Conservation (phyloP, 2,329 filamentous ascomycete genomes). For the Epichloe sylvatica region DNA sequence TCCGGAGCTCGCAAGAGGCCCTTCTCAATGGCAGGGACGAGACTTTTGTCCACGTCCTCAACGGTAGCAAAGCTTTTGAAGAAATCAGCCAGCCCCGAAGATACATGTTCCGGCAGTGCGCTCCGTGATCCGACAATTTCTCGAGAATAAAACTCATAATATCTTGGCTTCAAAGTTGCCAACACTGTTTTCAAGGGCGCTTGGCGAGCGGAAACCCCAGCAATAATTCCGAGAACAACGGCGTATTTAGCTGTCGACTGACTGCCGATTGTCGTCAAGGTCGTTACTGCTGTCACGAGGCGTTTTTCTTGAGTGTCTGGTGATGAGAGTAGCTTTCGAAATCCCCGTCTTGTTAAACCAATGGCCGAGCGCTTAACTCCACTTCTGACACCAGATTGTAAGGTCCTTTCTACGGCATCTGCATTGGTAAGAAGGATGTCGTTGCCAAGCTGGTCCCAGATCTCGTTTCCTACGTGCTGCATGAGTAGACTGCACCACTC, state of each 20-base stretch:
- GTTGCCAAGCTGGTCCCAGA: slow-evolving; percentile 50
- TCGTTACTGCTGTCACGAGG: slow-evolving; percentile 47
- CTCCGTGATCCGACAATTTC: slow-evolving; percentile 72
- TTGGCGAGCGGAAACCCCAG: slow-evolving; percentile 70
- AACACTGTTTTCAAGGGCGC: slow-evolving; percentile 47
- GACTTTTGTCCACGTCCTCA: slow-evolving; percentile 60
- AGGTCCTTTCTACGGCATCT: slow-evolving; percentile 62
- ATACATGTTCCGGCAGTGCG: slow-evolving; percentile 56
- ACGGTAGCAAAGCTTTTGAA: slow-evolving; percentile 59
- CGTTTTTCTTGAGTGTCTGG: slow-evolving; percentile 42
- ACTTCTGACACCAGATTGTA: slow-evolving; percentile 48
- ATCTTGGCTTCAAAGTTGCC: slow-evolving; percentile 50
- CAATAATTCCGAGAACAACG: slow-evolving; percentile 68
- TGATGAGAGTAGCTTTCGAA: slow-evolving; percentile 58
- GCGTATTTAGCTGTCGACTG: slow-evolving; percentile 56
- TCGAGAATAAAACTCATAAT: slow-evolving; percentile 71
- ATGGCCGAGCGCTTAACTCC: slow-evolving; percentile 61
- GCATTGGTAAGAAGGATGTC: slow-evolving; percentile 58
- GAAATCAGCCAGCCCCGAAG: slow-evolving; percentile 65
- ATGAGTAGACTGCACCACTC: slow-evolving; percentile 81
- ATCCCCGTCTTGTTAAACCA: slow-evolving; percentile 62
- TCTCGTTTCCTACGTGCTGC: slow-evolving; percentile 48
- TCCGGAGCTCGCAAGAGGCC: slow-evolving; percentile 79
- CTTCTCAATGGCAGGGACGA: slow-evolving; percentile 78
- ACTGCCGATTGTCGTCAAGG: slow-evolving; percentile 54